Conservation (phyloP, 495 filamentous ascomycete genomes). For the Lindgomyces ingoldianus region DNA sequence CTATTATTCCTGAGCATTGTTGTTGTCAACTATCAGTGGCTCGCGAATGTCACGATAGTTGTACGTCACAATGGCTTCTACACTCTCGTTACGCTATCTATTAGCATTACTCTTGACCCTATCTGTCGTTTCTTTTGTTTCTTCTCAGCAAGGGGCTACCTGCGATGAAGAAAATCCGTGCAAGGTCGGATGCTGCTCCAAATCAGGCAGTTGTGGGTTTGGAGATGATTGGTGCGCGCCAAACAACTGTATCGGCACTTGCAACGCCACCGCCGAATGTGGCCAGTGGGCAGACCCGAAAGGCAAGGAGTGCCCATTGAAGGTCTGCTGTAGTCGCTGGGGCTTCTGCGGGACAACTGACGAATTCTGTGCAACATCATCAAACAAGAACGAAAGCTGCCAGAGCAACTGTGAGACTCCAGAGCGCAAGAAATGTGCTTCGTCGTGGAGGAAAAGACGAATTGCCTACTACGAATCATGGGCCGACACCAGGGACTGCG, state of each 20-base stretch:
- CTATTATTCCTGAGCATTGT: too few species aligned
- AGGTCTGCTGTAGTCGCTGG: background rate
- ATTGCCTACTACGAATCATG: background rate
- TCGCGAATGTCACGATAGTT: too few species aligned
- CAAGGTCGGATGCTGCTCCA: background rate
- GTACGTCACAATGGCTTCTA: too few species aligned
- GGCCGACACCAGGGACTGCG: background rate
- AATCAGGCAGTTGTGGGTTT: background rate
- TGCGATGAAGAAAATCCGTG: background rate
- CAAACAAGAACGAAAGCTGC: too few species aligned
- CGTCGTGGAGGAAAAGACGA: background rate
- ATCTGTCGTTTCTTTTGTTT: background rate
- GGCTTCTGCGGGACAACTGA: background rate
- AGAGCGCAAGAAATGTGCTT: background rate
- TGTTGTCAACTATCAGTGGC: too few species aligned
- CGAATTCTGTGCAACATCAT: background rate
- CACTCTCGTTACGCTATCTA: too few species aligned
- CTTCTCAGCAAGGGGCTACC: background rate
- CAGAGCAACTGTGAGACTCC: background rate
- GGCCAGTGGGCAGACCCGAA: background rate
- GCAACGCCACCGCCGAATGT: constrained; percentile 2
- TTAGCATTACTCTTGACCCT: too few species aligned
- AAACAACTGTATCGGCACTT: background rate
- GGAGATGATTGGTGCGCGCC: background rate
- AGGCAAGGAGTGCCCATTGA: background rate